Evolutionary conservation across 352 stramenopile genomes (phyloP), one percentile per base, ranked within the genome.

Genomic region (Phytophthora sansomeana): DNA sequence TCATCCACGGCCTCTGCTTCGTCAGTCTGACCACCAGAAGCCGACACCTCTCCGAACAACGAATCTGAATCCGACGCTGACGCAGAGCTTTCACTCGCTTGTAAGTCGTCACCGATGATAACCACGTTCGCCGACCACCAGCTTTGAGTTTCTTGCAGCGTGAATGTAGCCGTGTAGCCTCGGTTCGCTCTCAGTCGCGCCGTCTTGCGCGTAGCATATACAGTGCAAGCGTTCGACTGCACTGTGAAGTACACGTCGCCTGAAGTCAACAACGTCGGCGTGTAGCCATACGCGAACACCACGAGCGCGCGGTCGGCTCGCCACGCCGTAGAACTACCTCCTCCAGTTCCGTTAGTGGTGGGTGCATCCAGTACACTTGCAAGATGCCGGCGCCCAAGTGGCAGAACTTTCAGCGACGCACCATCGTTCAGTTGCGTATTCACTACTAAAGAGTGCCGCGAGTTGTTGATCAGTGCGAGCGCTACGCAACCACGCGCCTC

Each of bases 251-350:
- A 93, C 11, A 96, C 83, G 28, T 96, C 87, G 8, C 88, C 86
- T 13, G 85, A 92, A 29, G 88, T 95, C 30, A 96, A 66, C 26
- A 93, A 56, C 30, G 88, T 94, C 30, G 88, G 88, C 9, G 87
- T 96, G 73, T 96, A 96, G 19, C 88, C 88, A 60, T 86, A 96
- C 9, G 86, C 88, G 63, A 96, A 93, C 19, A 95, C 71, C 28
- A 96, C 79, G 24, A 95, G 49, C 1, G 77, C 72, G 26, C 88
- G 88, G 29, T 96, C 87, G 0, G 80, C 63, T 21, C 83, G 51
- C 88, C 88, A 96, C 4, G 39, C 36, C 11, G 42, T 67, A 13
- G 78, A 61, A 35, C 58, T 83, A 5, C 50, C 51, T 43, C 60
- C 68, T 58, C 47, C 68, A 46, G 30, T 9, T 24, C 41, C 54